Evolutionary conservation across 371 early-diverging fungal genomes (phyloP), one percentile per base, ranked within the genome.

Genomic region (Apophysomyces trapeziformis): DNA sequence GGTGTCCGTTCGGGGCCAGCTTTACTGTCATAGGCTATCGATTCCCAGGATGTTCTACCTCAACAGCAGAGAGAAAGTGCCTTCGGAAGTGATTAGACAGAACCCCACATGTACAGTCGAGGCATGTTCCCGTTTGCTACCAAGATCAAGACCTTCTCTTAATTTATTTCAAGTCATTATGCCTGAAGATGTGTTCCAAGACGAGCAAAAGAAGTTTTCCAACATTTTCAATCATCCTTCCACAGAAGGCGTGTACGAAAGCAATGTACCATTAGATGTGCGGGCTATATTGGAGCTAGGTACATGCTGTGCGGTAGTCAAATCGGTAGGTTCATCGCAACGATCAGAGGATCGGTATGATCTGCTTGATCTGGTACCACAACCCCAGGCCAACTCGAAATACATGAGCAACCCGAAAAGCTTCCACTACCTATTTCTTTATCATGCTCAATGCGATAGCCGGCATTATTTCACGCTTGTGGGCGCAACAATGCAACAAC

Each of bases 171-270:
- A 90, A 70, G 82, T 95, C 66, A 75, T 74, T 39, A 93, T 97
- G 93, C 58, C 89, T 4, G 99, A 99, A 73, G 62, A 69, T 6
- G 82, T 85, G 6, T 99, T 87, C 74, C 85, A 80, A 14, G 81
- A 85, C 38, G 89, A 96, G 73, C 73, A 77, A 21, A 86, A 85
- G 64, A 85, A 88, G 61, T 89, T 95, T 75, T 70, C 89, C 1
- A 84, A 84, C 26, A 85, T 96, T 45, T 94, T 95, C 70, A 93
- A 90, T 66, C 92, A 96, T 71, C 93, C 93, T 9, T 80, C 89
- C n/a, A 90, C 95, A 12, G 94, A 92, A 63, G 96, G 96, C 32
- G 95, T 95, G 0, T 99, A 97, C 73, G 98, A 97, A 79, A 90
- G 94, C 0, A 90, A 95, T 62, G 74, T 96, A 1, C 90, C 95